phyloP scores from a whole-genome alignment of 2,329 filamentous ascomycete genomes.

The Amesomyces nigricolor region DNA sequence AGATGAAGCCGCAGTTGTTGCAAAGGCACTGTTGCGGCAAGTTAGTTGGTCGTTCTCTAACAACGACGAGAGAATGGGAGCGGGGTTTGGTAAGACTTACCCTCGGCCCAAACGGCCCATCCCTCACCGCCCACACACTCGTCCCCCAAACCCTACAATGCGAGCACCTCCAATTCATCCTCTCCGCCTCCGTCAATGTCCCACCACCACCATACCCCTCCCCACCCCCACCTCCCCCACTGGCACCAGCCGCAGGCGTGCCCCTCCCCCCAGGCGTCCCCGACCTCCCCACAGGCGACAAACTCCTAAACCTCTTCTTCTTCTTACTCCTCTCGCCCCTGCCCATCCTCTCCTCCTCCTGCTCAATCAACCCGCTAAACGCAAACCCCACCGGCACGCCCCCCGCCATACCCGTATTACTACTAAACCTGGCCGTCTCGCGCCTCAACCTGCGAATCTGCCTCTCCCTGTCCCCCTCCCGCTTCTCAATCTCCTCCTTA shows the following conservation, averaged over 20 bases:
- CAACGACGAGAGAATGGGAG: not conserved
- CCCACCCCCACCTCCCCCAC: conserved; percentile 46
- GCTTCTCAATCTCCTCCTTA: conserved; percentile 96
- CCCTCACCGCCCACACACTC: conserved; percentile 89
- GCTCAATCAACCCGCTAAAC: conserved; percentile 47
- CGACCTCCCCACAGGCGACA: conserved; percentile 67
- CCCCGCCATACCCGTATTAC: conserved; percentile 73
- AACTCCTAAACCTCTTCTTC: conserved; percentile 83
- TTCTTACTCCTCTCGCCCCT: conserved; percentile 91
- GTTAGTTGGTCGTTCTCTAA: no score
- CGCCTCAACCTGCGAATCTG: conserved; percentile 80
- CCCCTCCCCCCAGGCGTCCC: conserved; percentile 65
- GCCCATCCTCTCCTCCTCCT: conserved; percentile 78
- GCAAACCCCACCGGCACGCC: conserved; percentile 58
- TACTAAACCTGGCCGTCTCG: conserved; percentile 89
- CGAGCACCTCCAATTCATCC: conserved; percentile 76
- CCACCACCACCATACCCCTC: conserved; percentile 64
- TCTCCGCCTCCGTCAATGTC: conserved; percentile 69
- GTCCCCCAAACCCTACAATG: conserved; percentile 87
- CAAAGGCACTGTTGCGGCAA: conserved; percentile 63
- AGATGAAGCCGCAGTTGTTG: conserved; percentile 86
- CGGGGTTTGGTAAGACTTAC: conserved; percentile 46
- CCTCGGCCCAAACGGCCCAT: conserved; percentile 78
- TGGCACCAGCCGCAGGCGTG: conserved; percentile 58
- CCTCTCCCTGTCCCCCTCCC: conserved; percentile 88